phyloP scores from a whole-genome alignment of 129 eudicot genomes.

The Flaveria ramosissima region DNA sequence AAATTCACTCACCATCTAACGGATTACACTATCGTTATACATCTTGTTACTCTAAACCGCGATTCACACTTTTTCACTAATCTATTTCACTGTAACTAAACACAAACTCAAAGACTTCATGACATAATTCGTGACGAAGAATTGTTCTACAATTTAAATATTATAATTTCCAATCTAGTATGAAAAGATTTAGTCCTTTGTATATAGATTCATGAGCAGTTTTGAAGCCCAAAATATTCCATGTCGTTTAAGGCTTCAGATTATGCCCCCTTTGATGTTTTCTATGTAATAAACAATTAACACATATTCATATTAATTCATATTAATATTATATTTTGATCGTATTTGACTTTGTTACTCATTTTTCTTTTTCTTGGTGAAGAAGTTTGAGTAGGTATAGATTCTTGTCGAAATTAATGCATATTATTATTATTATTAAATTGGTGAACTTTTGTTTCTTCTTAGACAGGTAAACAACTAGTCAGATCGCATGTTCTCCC shows the following conservation, averaged over 20 bases:
- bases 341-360: background rate
- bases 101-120: background rate
- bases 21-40: no score
- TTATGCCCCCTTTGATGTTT: constrained; percentile 8
- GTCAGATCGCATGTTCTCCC: constrained; percentile 20
- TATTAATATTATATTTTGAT: background rate
- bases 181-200: background rate
- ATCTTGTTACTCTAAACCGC: no score
- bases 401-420: constrained; percentile 14
- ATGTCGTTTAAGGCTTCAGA: constrained; percentile 6
- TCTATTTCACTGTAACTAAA: background rate
- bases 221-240: constrained; percentile 24
- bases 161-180: background rate
- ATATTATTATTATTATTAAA: background rate
- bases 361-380: constrained; percentile 23
- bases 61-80: background rate
- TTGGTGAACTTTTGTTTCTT: background rate
- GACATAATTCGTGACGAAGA: background rate
- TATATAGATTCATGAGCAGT: constrained; percentile 6
- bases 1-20: no score
- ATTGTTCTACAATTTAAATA: background rate
- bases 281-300: background rate
- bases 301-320: background rate
- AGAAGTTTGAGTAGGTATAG: constrained; percentile 35
- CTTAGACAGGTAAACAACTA: constrained; percentile 22